Percentiles rank a stretch among this genome's conserved stretches.
Evolutionary conservation across 2,329 filamentous ascomycete species (phyloP).

Genomic region (Magnaporthales sp.): DNA sequence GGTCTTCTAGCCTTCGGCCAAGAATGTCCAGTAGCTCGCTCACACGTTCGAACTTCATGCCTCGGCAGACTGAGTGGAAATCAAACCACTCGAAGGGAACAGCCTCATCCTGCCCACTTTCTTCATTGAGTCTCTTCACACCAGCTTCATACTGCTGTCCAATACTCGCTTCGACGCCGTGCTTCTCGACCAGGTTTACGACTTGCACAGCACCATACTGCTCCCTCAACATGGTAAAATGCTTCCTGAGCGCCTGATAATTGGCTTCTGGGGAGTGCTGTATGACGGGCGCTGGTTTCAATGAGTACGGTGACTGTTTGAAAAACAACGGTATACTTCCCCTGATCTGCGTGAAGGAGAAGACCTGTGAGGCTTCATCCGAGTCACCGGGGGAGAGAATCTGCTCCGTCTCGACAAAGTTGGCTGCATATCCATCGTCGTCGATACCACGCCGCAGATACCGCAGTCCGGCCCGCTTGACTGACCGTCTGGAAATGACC

Average conservation of each 20-base stretch:
- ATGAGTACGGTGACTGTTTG: conserved; percentile 85
- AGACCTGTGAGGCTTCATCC: conserved; percentile 40
- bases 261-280: conserved; percentile 78
- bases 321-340: conserved; percentile 95
- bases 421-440: conserved; percentile 80
- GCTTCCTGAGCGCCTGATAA: conserved; percentile 65
- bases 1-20: conserved; percentile 55
- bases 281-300: conserved; percentile 77
- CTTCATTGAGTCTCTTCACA: conserved; percentile 57
- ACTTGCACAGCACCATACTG: conserved; percentile 72
- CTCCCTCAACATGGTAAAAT: conserved; percentile 62
- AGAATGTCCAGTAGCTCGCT: conserved; percentile 66
- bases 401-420: conserved; percentile 92
- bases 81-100: conserved; percentile 93
- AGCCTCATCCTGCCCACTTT: conserved; percentile 28
- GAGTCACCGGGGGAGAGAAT: conserved; percentile 59
- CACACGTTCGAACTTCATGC: conserved; percentile 98
- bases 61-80: conserved; percentile 84
- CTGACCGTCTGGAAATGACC: conserved; percentile 80
- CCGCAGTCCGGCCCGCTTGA: conserved; percentile 76
- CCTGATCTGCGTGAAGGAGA: conserved; percentile 80
- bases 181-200: conserved; percentile 82
- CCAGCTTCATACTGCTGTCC: conserved; percentile 69
- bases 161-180: conserved; percentile 70
- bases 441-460: conserved; percentile 88